phyloP scores from a whole-genome alignment of 345 rosid genomes.

The Gossypioides kirkii region DNA sequence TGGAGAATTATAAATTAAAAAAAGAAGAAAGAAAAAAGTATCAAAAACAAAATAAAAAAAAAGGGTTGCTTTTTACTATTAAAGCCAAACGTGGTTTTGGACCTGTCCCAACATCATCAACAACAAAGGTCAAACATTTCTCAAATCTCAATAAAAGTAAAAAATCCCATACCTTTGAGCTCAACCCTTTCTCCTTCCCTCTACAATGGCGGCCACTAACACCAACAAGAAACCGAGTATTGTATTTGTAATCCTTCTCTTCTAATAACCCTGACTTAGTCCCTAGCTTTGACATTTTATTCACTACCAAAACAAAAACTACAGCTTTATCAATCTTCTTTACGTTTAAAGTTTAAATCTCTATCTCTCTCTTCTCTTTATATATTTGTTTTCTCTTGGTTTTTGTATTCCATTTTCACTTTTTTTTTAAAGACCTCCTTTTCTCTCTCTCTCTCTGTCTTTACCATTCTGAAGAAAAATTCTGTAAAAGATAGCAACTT shows the following conservation, averaged over 20 bases:
- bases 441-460: background rate
- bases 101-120: background rate
- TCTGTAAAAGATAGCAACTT: slow-evolving; percentile 18
- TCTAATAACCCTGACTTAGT: slow-evolving; percentile 15
- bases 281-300: slow-evolving; percentile 20
- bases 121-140: background rate
- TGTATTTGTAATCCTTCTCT: background rate
- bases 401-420: slow-evolving; percentile 39
- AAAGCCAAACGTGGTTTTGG: background rate
- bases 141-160: background rate
- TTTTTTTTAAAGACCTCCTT: slow-evolving; percentile 28
- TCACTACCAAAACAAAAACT: background rate
- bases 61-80: background rate
- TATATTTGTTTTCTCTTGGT: slow-evolving; percentile 26
- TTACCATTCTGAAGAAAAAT: slow-evolving; percentile 31
- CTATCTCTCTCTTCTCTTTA: slow-evolving; percentile 22
- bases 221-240: background rate
- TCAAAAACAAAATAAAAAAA: too few relatives aligned
- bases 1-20: too few relatives aligned
- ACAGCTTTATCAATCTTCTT: background rate
- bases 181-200: background rate
- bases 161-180: background rate
- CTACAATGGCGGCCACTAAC: slow-evolving; percentile 12
- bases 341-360: background rate
- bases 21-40: too few relatives aligned